A percentile compares a stretch with the other conserved stretches of the same genome.
These are phyloP conservation scores for Picea glauca DNA, from an alignment of 75 land plant species.

Conservation along the genomic window DNA sequence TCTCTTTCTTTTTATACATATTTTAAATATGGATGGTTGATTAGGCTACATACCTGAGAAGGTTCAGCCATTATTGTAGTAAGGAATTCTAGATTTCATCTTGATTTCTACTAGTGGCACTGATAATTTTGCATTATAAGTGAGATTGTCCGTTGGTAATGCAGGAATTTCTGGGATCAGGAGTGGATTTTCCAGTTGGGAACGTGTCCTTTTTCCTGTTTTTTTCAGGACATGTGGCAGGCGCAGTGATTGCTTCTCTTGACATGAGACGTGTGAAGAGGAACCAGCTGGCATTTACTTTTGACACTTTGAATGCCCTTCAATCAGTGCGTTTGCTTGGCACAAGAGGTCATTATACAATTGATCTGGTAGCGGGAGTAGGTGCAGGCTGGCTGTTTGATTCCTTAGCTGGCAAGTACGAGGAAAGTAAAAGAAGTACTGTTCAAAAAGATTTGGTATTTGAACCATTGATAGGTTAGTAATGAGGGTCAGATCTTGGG, in stretches of 20 bases:
- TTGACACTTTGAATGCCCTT: conserved; percentile 48
- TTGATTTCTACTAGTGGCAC: not conserved
- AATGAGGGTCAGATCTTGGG: too few relatives aligned
- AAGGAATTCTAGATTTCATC: too few relatives aligned
- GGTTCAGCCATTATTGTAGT: not conserved
- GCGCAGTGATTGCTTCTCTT: conserved; percentile 61
- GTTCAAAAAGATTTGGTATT: not conserved
- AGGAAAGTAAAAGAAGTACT: conserved; percentile 11
- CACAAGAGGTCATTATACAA: conserved; percentile 73
- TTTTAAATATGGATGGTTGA: not conserved
- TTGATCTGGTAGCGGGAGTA: conserved; percentile 64
- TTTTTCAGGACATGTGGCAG: conserved; percentile 82
- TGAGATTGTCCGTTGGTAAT: not conserved
- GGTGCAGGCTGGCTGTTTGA: conserved; percentile 69
- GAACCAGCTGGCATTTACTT: conserved; percentile 30
- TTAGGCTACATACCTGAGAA: not conserved
- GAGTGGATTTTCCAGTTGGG: conserved; percentile 79
- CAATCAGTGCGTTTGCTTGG: conserved; percentile 56
- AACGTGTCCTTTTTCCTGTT: conserved; percentile 78
- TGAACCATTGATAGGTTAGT: not conserved
- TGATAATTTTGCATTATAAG: too few relatives aligned
- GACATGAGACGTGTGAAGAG: conserved; percentile 65
- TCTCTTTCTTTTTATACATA: not conserved
- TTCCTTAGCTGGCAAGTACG: conserved; percentile 57
- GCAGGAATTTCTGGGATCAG: conserved; percentile 70